phyloP scores from a whole-genome alignment of 805 yeast genomes.

The Aciculoconidium aculeatum region DNA sequence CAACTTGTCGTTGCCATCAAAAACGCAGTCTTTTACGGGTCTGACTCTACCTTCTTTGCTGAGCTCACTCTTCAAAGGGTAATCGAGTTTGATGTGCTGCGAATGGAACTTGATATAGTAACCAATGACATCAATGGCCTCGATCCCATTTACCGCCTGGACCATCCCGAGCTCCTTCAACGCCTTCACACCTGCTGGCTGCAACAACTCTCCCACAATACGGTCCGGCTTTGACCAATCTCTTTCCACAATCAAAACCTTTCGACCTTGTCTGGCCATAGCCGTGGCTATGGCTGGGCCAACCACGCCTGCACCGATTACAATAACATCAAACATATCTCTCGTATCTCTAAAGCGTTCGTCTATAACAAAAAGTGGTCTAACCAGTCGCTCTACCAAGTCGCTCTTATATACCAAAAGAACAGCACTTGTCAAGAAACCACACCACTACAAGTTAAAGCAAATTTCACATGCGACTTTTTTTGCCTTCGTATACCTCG shows the following conservation, averaged over 20 bases:
- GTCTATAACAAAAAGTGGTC: no score
- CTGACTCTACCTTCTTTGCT: conserved; percentile 37
- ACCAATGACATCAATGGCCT: conserved; percentile 73
- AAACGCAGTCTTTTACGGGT: conserved; percentile 51
- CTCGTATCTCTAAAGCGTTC: no score
- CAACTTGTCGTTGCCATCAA: conserved; percentile 53
- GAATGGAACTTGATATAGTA: conserved; percentile 71
- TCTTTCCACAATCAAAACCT: conserved; percentile 74
- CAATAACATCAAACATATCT: conserved; percentile 66
- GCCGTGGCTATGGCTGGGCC: conserved; percentile 93
- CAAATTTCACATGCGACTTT: no score
- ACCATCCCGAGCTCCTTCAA: conserved; percentile 78
- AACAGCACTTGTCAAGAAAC: no score
- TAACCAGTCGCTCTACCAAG: no score
- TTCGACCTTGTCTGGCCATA: conserved; percentile 83
- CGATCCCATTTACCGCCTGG: conserved; percentile 65
- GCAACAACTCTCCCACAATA: conserved; percentile 95
- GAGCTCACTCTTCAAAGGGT: conserved; percentile 55
- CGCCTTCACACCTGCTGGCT: conserved; percentile 93
- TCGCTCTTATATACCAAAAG: no score
- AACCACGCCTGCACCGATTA: conserved; percentile 97
- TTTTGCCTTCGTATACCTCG: no score
- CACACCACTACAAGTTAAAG: no score
- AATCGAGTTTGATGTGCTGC: conserved; percentile 53
- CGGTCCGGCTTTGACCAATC: conserved; percentile 93